Base-by-base conservation (phyloP, 73 alveolate species). In the Tetrahymena borealis region DNA sequence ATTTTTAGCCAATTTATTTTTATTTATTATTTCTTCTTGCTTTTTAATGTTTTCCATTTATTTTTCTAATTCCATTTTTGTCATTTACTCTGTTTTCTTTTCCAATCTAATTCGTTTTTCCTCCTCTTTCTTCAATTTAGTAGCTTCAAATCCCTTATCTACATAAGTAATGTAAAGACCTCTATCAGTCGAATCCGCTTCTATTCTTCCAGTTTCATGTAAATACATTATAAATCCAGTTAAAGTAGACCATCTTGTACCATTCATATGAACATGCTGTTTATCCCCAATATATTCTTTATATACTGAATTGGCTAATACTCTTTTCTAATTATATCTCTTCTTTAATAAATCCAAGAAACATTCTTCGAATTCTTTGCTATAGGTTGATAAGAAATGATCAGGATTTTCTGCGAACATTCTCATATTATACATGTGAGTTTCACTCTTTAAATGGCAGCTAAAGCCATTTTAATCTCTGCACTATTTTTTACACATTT, bases 211-310 rank as follows among this genome's bases (percentile, higher is more conserved):
- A 40, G 43, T 91, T 24, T 91, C 77, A 15, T 91, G 91, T 35
- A 91, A 36, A 43, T 60, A 43, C 92, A 38, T 91, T 24, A 91
- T 78, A 43, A 91, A 91, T 28, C 90, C 94, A 33, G 60, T 4
- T 15, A 91, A 35, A 13, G 92, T 43, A 18, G 94, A 40, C 94
- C 94, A 91, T 38, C 42, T 41, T 33, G 94, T 91, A 37, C 90
- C 20, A 60, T 60, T 91, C 94, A 91, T 91, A 43, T 91, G 94
- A 7, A 91, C 94, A 77, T 91, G 94, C 10, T 31, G 36, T 43
- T 91, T 90, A 20, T 91, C 94, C 16, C 90, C 90, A 32, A 91
- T 91, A 33, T 77, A 24, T 39, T 91, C 94, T 36, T 91, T 90
- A 20, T 91, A 91, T 31, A 91, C 92, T 33, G 94, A 32, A 35